Evolutionary conservation across 106 monocot species (phyloP), one percentile per base, ranked within the genome.

Genomic region (Dendrobium catenatum): DNA sequence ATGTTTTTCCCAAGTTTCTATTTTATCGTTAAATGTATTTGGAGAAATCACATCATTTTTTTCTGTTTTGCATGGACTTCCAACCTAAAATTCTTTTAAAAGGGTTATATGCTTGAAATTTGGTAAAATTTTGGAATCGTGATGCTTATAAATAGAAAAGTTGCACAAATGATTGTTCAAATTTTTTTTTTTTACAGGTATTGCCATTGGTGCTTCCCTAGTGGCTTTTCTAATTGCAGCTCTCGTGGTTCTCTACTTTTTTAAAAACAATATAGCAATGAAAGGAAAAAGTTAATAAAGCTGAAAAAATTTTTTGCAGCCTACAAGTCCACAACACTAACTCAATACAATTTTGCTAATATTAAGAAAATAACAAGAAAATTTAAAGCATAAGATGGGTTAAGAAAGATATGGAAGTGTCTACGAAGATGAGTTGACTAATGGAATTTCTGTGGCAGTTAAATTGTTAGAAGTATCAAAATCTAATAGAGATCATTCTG

Each of bases 371-470:
- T 80, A 9, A 80, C 80, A 20, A 68, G 46, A 26, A 16, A n/a
- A 11, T 80, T 80, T 31, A 80, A 68, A 26, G 80, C 68, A 80
- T 68, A 80, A 80, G 37, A 22, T 80, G 15, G 80, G 68, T 46
- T 67, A 80, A 80, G 68, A 43, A 8, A 68, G 80, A n/a, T 68
- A 24, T 68, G 80, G 80, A 43, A 80, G 80, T 68, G 80, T 80
- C 40, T 80, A 80, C 67, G 68, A 80, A 68, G 80, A 68, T 6
- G 80, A 80, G 43, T 41, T 80, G 7, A 42, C 67, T 22, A 68
- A 80, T 46, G 80, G 68, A 19, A 80, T 80, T 46, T 67, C 41
- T 27, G 68, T 80, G 9, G 80, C 80, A 3, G 80, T 80, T 1
- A 80, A 80, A 33, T 68, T 80, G 80, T 33, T 80, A 4, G 68